Evolutionary conservation across 2,329 filamentous ascomycete species (phyloP).

Genomic region (Aspergillus chevalieri): DNA sequence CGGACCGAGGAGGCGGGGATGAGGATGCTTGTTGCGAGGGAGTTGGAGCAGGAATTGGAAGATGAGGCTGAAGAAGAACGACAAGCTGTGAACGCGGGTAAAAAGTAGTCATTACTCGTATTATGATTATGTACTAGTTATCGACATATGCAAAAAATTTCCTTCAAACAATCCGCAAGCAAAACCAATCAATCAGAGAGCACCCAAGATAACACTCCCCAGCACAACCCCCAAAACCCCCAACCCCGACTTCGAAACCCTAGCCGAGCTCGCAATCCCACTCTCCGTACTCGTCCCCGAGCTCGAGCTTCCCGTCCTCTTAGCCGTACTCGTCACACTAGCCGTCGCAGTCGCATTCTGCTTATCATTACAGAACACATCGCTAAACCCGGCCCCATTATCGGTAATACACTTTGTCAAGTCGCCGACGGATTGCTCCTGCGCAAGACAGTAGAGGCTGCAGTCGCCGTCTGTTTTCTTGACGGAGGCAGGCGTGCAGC

Average conservation of each 20-base stretch:
- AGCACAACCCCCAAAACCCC: slow-evolving; percentile 25
- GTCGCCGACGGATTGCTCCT: slow-evolving; percentile 31
- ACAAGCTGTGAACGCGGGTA: neutral
- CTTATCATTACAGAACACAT: slow-evolving; percentile 43
- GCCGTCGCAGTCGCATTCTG: slow-evolving; percentile 36
- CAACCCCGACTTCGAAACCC: slow-evolving; percentile 24
- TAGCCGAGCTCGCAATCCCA: slow-evolving; percentile 13
- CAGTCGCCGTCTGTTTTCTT: slow-evolving; percentile 44
- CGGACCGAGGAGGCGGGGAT: slow-evolving; percentile 22
- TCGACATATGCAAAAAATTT: neutral
- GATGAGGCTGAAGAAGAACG: neutral
- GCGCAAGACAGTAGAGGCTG: slow-evolving; percentile 47
- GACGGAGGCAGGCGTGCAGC: slow-evolving; percentile 43
- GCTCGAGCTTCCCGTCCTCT: slow-evolving; percentile 10
- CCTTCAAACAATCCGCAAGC: neutral
- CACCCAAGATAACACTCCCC: slow-evolving; percentile 23
- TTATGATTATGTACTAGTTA: neutral
- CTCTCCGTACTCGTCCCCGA: slow-evolving; percentile 8
- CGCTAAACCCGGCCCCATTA: slow-evolving; percentile 30
- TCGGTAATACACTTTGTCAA: slow-evolving; percentile 37
- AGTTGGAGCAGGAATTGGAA: slow-evolving; percentile 11
- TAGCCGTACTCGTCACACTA: neutral
- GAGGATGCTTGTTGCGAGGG: slow-evolving; percentile 20
- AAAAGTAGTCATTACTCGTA: neutral
- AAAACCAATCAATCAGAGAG: slow-evolving; percentile 7